Conservation (phyloP, 257 asterid species). For the Solanum bulbocastanum region DNA sequence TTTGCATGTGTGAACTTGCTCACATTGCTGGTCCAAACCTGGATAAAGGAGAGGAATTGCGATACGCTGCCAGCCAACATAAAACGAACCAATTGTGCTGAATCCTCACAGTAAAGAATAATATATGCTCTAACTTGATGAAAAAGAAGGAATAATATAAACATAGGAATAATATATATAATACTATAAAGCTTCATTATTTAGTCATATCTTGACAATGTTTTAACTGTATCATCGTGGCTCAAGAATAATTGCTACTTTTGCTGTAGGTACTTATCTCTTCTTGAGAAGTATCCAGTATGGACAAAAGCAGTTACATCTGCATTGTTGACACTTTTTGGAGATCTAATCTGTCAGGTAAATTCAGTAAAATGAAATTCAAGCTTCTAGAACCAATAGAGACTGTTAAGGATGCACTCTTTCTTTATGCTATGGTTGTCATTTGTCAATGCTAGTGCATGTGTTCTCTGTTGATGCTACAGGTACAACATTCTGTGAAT, state of each 20-base stretch:
- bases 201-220: not conserved
- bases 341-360: conserved; percentile 91
- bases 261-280: conserved; percentile 69
- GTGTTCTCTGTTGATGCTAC: not conserved
- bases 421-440: not conserved
- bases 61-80: not conserved
- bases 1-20: not conserved
- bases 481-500: not conserved
- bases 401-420: not conserved
- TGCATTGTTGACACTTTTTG: conserved; percentile 59
- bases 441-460: not conserved
- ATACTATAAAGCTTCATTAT: not conserved
- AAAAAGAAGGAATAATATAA: not conserved
- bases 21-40: not conserved
- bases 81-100: not conserved
- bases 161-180: not conserved
- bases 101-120: not conserved
- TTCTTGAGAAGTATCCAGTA: conserved; percentile 78
- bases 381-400: not conserved
- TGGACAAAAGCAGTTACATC: conserved; percentile 79
- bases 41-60: not conserved
- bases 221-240: not conserved
- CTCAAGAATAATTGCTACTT: not conserved
- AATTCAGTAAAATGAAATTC: conserved; percentile 8
- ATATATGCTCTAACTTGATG: not conserved